Evolutionary conservation across 1,284 basidiomycete genomes (phyloP).

Genomic region (Porodaedalea pini): DNA sequence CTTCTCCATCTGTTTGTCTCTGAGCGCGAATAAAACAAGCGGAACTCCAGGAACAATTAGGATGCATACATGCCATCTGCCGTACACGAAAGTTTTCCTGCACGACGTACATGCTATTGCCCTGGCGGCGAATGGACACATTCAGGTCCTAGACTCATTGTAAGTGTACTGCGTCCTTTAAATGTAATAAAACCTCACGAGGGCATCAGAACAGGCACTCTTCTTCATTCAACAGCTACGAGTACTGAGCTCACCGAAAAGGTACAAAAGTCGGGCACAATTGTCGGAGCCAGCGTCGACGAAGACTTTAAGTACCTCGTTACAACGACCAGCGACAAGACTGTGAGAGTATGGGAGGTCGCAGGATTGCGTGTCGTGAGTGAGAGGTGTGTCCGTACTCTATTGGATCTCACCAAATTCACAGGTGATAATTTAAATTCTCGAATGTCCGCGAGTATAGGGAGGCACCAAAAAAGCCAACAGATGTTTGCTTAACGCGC

Average conservation of each 20-base stretch:
- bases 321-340: constrained; percentile 77
- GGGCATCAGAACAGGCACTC: constrained; percentile 46
- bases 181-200: constrained; percentile 15
- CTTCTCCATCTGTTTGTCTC: not conserved
- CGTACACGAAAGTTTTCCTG: constrained; percentile 15
- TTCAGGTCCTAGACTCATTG: constrained; percentile 53
- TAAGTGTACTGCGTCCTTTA: constrained; percentile 32
- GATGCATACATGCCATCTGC: constrained; percentile 6
- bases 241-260: constrained; percentile 33
- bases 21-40: not conserved
- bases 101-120: constrained; percentile 8
- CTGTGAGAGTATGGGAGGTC: constrained; percentile 69
- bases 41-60: not conserved
- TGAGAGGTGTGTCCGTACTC: constrained; percentile 47
- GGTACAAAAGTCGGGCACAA: constrained; percentile 48
- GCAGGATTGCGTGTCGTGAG: constrained; percentile 52
- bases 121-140: constrained; percentile 31
- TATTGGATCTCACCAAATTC: not conserved
- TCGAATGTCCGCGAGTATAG: constrained; percentile 37
- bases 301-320: constrained; percentile 48
- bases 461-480: constrained; percentile 75
- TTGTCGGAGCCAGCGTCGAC: constrained; percentile 60
- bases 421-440: not conserved
- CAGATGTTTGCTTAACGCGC: constrained; percentile 55
- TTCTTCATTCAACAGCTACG: constrained; percentile 45